phyloP scores from a whole-genome alignment of 2,329 filamentous ascomycete genomes.

The Juglanconis oblonga region DNA sequence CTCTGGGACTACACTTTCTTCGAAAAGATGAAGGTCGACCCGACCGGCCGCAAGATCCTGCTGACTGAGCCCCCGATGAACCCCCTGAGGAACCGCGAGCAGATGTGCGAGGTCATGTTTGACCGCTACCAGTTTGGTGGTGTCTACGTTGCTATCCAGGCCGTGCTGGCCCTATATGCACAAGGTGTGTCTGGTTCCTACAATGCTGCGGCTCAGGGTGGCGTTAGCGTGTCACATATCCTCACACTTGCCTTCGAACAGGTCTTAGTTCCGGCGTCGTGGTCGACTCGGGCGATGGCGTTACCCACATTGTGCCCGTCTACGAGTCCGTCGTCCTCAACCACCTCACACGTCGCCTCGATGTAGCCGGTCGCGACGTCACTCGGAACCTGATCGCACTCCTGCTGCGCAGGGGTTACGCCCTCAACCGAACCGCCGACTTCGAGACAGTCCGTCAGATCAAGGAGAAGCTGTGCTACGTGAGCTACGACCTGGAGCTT shows the following conservation, averaged over 20 bases:
- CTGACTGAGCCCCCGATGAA: conserved; percentile 98
- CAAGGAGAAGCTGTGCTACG: conserved; percentile 99
- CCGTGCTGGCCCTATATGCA: conserved; percentile 91
- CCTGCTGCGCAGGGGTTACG: conserved; percentile 88
- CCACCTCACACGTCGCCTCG: conserved; percentile 88
- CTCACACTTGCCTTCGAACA: conserved; percentile 28
- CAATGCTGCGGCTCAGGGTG: background rate
- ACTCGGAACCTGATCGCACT: conserved; percentile 98
- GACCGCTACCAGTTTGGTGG: conserved; percentile 94
- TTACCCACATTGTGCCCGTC: conserved; percentile 97
- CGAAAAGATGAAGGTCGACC: conserved; percentile 94
- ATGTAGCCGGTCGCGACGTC: conserved; percentile 94
- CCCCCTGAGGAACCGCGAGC: conserved; percentile 90
- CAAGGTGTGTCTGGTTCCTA: conserved; percentile 62
- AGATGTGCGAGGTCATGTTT: conserved; percentile 99
- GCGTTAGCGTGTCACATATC: background rate
- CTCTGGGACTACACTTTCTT: conserved; percentile 99
- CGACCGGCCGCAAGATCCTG: conserved; percentile 91
- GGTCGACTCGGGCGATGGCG: conserved; percentile 95
- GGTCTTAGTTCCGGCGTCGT: conserved; percentile 92
- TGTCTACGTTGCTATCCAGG: conserved; percentile 97
- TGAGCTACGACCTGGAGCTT: conserved; percentile 94
- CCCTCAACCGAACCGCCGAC: conserved; percentile 95
- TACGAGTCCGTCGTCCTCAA: conserved; percentile 98
- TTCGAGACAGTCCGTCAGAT: conserved; percentile 99